phyloP scores from a whole-genome alignment of 345 rosid genomes.

The Populus pruinosa region DNA sequence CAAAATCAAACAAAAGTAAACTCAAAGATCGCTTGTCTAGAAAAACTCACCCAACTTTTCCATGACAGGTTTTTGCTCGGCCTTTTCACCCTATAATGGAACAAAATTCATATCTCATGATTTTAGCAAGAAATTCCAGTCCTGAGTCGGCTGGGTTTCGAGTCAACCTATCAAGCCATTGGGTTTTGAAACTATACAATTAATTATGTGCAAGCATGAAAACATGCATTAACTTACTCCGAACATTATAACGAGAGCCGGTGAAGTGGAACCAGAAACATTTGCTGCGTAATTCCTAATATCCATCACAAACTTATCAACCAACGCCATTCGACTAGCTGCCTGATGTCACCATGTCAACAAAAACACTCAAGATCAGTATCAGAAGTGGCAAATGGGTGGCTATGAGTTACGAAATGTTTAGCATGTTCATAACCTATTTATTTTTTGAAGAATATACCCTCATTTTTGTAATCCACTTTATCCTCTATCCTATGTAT shows the following conservation, averaged over 20 bases:
- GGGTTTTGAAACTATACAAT: neutral
- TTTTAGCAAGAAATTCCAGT: neutral
- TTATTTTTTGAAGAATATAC: too few relatives aligned
- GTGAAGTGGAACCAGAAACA: slow-evolving; percentile 54
- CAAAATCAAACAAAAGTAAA: neutral
- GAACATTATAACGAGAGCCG: slow-evolving; percentile 61
- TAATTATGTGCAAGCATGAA: slow-evolving; percentile 2
- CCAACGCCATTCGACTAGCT: slow-evolving; percentile 23
- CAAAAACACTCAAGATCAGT: slow-evolving; percentile 4
- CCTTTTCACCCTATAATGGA: slow-evolving; percentile 37
- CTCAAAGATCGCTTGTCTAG: neutral
- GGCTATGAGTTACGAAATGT: too few relatives aligned
- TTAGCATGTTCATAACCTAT: too few relatives aligned
- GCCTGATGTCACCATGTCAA: slow-evolving; percentile 27
- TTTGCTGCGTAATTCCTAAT: slow-evolving; percentile 43
- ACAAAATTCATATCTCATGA: slow-evolving; percentile 6
- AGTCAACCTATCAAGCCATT: too few relatives aligned
- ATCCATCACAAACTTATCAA: slow-evolving; percentile 60
- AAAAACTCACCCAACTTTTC: slow-evolving; percentile 62
- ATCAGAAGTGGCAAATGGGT: too few relatives aligned
- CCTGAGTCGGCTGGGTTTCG: too few relatives aligned
- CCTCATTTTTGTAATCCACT: too few relatives aligned
- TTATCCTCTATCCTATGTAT: too few relatives aligned
- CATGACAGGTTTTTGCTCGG: slow-evolving; percentile 42
- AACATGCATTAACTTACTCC: slow-evolving; percentile 46